phyloP scores from a whole-genome alignment of 2,329 filamentous ascomycete species.

The Neurospora sp. region DNA sequence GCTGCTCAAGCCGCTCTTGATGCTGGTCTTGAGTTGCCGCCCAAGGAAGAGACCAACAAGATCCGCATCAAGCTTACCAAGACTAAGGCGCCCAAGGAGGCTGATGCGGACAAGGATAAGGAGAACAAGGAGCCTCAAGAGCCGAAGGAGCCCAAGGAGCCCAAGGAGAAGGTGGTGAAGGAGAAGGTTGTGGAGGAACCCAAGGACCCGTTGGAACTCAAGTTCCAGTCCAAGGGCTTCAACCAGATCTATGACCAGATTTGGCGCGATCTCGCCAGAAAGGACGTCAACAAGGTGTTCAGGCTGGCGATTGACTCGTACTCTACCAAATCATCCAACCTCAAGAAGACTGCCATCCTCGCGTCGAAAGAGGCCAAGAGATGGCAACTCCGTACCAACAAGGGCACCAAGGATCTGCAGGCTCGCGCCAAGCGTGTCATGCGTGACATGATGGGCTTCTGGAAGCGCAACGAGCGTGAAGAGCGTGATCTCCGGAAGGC shows the following conservation, averaged over 20 bases:
- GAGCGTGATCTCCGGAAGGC: conserved; percentile 90
- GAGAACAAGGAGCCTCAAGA: conserved; percentile 40
- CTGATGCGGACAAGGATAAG: conserved; percentile 31
- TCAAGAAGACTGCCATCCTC: conserved; percentile 93
- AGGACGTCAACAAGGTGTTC: conserved; percentile 87
- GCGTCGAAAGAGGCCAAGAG: conserved; percentile 94
- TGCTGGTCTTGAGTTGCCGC: conserved; percentile 62
- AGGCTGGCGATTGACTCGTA: conserved; percentile 82
- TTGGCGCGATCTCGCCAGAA: conserved; percentile 86
- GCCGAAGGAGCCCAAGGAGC: conserved; percentile 34
- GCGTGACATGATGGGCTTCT: conserved; percentile 99
- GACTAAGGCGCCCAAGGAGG: conserved; percentile 34
- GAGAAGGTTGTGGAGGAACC: conserved; percentile 36
- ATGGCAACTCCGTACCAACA: conserved; percentile 97
- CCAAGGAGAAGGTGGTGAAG: conserved; percentile 34
- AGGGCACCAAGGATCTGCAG: conserved; percentile 95
- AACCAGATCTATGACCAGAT: conserved; percentile 97
- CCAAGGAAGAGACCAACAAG: conserved; percentile 46
- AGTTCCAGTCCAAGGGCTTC: conserved; percentile 83
- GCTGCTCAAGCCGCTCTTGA: conserved; percentile 79
- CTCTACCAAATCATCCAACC: conserved; percentile 81
- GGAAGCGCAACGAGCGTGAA: conserved; percentile 97
- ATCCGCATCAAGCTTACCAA: conserved; percentile 56
- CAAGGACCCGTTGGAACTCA: conserved; percentile 45
- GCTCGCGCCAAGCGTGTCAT: conserved; percentile 95